Base-by-base conservation (phyloP, 805 yeast genomes). In the Zygoascus flipseniorum region DNA sequence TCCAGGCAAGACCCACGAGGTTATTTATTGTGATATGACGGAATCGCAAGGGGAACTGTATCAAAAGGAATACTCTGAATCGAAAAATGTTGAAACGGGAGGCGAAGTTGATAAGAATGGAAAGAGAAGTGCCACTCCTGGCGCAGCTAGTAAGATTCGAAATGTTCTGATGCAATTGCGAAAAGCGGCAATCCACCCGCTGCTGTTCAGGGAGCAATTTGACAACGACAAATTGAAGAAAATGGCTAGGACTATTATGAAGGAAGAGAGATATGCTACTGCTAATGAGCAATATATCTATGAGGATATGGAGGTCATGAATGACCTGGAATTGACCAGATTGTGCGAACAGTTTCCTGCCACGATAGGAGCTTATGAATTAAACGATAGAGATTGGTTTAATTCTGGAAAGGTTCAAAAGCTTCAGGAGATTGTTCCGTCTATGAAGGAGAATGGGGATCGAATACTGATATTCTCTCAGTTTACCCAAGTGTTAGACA, bases 291-390 rank as follows among this genome's bases (percentile, higher is more conserved):
- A 79, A 43, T 93, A 76, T 63, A 90, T 93, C 54, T 81, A 65
- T 63, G 99, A 93, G 72, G 99, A 93, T 68, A 90, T 93, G 98
- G 81, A 81, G 65, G 88, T 86, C 13, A 89, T 93, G 97, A 78
- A 87, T 8, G 99, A 93, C 72, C 86, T 79, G 66, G 99, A 93
- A 70, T 74, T 93, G 50, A 83, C 89, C 63, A 72, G 74, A 16
- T 71, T 93, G 51, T 89, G 97, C 66, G 72, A 72, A 44, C 80
- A 79, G 58, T 92, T 86, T 68, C 86, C 90, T 9, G 31, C 70
- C 67, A 79, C 90, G 0, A 68, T 88, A 39, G 72, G 78, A 10
- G 66, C 72, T 47, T 84, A 69, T 67, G 70, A 71, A 51, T 67
- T 92, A 48, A 73, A 78, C 11, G 76, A 79, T 43, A 75, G 78